Conservation (phyloP, 177 flowering plant species). For the Tripterygium wilfordii region DNA sequence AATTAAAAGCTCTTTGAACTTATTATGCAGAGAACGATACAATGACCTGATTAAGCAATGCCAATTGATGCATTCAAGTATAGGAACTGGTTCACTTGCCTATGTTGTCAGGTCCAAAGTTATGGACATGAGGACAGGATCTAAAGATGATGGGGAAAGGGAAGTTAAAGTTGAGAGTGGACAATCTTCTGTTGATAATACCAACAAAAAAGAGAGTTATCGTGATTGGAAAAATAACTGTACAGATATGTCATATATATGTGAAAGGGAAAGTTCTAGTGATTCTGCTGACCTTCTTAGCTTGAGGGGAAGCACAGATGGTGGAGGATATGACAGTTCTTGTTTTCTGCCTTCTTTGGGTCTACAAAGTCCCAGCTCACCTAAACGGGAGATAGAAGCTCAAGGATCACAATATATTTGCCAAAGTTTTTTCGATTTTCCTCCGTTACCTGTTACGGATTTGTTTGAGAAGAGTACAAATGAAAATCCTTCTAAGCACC, state of each 20-base stretch:
- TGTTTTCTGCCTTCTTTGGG: conserved; percentile 26
- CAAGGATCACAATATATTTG: conserved; percentile 22
- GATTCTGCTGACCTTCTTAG: conserved; percentile 52
- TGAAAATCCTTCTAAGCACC: conserved; percentile 25
- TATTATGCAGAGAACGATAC: conserved; percentile 65
- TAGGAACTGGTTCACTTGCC: conserved; percentile 87
- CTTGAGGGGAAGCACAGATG: conserved; percentile 48
- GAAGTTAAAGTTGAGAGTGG: conserved; percentile 31
- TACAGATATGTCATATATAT: conserved; percentile 33
- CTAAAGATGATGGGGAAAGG: conserved; percentile 35
- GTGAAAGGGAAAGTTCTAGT: conserved; percentile 44
- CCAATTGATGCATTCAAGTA: conserved; percentile 75
- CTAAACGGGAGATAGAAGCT: conserved; percentile 25
- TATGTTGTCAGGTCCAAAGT: conserved; percentile 82
- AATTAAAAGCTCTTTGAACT: conserved; percentile 1
- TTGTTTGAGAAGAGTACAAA: conserved; percentile 44
- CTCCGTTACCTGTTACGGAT: conserved; percentile 67
- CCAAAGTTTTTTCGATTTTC: conserved; percentile 56
- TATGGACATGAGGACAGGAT: conserved; percentile 70
- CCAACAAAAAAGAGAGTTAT: conserved; percentile 21
- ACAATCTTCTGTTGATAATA: conserved; percentile 32
- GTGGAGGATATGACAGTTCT: conserved; percentile 44
- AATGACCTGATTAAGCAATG: conserved; percentile 67
- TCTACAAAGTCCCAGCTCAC: conserved; percentile 26
- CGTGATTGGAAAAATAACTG: conserved; percentile 24